phyloP scores from a whole-genome alignment of 2,329 filamentous ascomycete species.

The Botrytis medusae region DNA sequence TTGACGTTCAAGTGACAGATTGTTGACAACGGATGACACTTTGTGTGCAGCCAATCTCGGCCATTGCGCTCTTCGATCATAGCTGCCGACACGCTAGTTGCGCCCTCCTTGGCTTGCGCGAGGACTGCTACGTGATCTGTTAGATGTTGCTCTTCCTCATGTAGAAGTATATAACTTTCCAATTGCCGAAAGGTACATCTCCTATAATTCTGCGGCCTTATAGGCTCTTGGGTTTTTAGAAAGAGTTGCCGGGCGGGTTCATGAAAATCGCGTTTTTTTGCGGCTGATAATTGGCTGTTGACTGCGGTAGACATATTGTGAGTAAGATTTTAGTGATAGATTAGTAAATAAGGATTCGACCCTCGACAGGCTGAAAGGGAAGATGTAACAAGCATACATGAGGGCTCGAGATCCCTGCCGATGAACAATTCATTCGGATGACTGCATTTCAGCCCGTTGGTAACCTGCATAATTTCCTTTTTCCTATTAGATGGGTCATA shows the following conservation, averaged over 20 bases:
- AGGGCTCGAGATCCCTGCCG: neutral
- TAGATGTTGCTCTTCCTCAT: slow-evolving; percentile 27
- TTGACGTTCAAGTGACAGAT: neutral
- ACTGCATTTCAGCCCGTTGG: neutral
- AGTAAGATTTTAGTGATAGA: neutral
- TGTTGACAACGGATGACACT: neutral
- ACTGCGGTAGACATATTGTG: neutral
- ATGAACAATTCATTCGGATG: neutral
- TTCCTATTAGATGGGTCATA: neutral
- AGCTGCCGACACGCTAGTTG: slow-evolving; percentile 28
- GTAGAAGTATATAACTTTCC: neutral
- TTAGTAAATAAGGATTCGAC: neutral
- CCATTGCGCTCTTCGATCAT: slow-evolving; percentile 27
- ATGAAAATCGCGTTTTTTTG: neutral
- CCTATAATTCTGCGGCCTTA: slow-evolving; percentile 15
- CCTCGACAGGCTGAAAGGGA: no score
- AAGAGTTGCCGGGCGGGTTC: neutral
- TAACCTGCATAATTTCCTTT: neutral
- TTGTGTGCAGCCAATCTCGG: neutral
- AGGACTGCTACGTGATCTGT: slow-evolving; percentile 30
- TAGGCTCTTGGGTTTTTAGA: neutral
- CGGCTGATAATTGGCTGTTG: neutral
- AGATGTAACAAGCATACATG: neutral
- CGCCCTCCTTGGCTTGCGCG: slow-evolving; percentile 21
- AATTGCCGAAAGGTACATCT: neutral